Evolutionary conservation across 768 basidiomycete genomes (phyloP), one percentile per base, ranked within the genome.

Genomic region (Suillus cothurnatus): DNA sequence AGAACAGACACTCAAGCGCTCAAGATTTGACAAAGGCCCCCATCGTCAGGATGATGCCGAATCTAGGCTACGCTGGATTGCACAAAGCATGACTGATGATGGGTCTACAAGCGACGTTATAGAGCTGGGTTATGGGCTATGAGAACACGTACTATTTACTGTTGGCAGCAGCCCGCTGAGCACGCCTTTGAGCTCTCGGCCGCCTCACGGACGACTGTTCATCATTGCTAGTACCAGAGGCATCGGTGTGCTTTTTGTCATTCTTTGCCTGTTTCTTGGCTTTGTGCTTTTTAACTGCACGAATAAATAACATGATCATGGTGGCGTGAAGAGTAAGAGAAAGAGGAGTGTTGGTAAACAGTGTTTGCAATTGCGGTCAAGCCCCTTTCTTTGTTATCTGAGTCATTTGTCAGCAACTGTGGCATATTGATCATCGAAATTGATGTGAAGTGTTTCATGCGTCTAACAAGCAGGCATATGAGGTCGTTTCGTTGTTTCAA

Each of bases 231-330:
- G n/a, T n/a, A 11, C 32, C 57, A 9, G 64, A 65, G 50, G 65
- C 41, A 1, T 65, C 65, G 3, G 56, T 61, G 12, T 21, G 62
- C 58, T 67, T 67, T 60, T 68, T 41, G 52, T 68, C 67, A 53
- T 68, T 67, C 62, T 68, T 70, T 57, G 64, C 67, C 31, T 63
- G 62, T 56, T 67, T 73, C 50, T 67, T 73, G 21, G 62, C 65
- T 60, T 72, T 72, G 71, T 76, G 74, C 67, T 72, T 74, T 34
- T 74, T 68, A 60, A 67, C 74, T 32, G 45, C 67, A 61, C 53
- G 68, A 12, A 31, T 1, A 26, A 72, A 17, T 0, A 74, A 0
- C 72, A 67, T 73, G 63, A 26, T 64, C 32, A 45, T 28, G 45
- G 6, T 43, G 63, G 23, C 6, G 9, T 59, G 57, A 36, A 23